Base-by-base conservation (phyloP, 2,329 filamentous ascomycete species). In the Sphaceloma murrayae region DNA sequence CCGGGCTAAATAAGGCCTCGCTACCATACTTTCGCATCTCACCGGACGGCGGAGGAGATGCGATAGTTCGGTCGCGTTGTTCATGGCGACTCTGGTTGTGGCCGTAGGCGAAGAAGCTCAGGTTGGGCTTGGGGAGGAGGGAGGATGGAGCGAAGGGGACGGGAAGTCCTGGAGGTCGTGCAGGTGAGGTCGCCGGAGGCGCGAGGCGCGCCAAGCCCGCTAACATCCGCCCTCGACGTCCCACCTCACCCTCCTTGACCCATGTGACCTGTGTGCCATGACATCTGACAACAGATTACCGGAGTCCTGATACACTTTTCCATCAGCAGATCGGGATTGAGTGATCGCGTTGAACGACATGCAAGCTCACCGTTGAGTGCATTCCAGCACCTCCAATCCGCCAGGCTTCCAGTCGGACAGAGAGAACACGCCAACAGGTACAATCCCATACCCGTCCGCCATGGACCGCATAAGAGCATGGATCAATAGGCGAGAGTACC, bases 401-500 rank as follows among this genome's bases (percentile, higher is more conserved):
- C 16, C 27, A 43, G 16, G 13, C 2, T 4, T 7, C 22, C 27
- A 17, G 6, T 11, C 8, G n/a, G 17, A 32, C 17, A 19, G 16
- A 32, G 18, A 26, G 19, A 19, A 9, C n/a, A 8, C 22, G 14
- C 14, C 34, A n/a, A 19, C 7, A 34, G 13, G n/a, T n/a, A 34
- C 3, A 8, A 11, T 18, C 3, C 17, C 26, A 10, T 2, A 36
- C 11, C 14, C 3, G 16, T 8, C 19, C 27, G 33, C 22, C 16
- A 45, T 45, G 42, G 42, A 45, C 4, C 30, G 42, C 30, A 45
- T 45, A 45, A 45, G 42, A 45, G 42, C 42, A 34, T 45, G 42
- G 42, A 34, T 45, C 31, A 24, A 27, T 6, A 17, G 32, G 17
- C 29, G 31, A 21, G 42, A 45, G 31, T 45, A 45, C 29, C 29